These are phyloP conservation scores for Apiotrichum akiyoshidainum DNA, from an alignment of 1,284 basidiomycete species.

Conservation along the genomic window DNA sequence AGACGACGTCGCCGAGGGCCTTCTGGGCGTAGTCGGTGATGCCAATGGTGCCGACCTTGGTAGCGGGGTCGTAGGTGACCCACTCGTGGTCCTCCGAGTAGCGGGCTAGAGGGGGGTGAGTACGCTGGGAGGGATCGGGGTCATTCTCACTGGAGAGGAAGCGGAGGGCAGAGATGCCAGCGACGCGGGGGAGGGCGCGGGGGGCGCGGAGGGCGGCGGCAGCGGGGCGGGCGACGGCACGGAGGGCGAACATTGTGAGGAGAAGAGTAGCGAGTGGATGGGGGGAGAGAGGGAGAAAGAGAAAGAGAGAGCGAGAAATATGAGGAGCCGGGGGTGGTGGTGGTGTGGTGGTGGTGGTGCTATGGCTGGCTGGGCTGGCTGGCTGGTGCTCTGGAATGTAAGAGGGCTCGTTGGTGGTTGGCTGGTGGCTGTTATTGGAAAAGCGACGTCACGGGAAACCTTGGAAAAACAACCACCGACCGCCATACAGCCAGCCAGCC, in stretches of 20 bases:
- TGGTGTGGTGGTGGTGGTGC: too few relatives aligned
- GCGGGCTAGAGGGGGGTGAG: slow-evolving; percentile 56
- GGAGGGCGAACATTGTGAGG: slow-evolving; percentile 25
- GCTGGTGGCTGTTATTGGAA: too few relatives aligned
- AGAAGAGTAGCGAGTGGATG: neutral
- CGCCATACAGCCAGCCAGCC: too few relatives aligned
- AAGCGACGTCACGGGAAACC: too few relatives aligned
- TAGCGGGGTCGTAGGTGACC: slow-evolving; percentile 73
- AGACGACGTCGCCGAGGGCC: slow-evolving; percentile 93
- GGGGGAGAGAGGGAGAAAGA: slow-evolving; percentile 1
- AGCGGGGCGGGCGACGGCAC: slow-evolving; percentile 22
- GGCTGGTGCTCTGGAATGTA: too few relatives aligned
- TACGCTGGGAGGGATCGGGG: neutral
- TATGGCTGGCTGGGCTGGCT: too few relatives aligned
- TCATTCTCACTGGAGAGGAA: slow-evolving; percentile 30
- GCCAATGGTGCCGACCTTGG: slow-evolving; percentile 75
- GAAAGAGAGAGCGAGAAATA: neutral
- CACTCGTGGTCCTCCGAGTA: slow-evolving; percentile 92
- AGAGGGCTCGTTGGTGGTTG: too few relatives aligned
- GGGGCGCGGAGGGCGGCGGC: slow-evolving; percentile 17
- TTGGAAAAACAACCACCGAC: neutral
- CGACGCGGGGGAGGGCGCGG: slow-evolving; percentile 17
- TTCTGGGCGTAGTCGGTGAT: slow-evolving; percentile 95
- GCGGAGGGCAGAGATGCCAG: slow-evolving; percentile 20
- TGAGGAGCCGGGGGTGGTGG: too few relatives aligned